Conservation (phyloP, 768 basidiomycete genomes). For the Chiua virens region DNA sequence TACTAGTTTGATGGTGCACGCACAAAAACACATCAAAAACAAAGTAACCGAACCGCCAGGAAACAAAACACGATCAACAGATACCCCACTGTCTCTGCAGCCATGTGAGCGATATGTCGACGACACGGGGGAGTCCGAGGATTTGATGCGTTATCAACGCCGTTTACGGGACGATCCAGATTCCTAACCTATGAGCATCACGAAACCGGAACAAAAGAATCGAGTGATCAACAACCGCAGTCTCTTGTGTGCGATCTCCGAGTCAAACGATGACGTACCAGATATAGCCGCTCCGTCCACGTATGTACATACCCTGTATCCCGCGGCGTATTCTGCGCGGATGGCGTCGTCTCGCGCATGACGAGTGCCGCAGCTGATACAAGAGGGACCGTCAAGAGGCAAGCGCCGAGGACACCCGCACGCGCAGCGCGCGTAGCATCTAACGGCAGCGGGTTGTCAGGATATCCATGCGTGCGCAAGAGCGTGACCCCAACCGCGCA, state of each 20-base stretch:
- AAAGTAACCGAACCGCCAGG: constrained; percentile 18
- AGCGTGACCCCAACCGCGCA: constrained; percentile 5
- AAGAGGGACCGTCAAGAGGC: constrained; percentile 4
- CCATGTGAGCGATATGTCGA: constrained; percentile 8
- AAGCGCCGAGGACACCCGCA: constrained; percentile 13
- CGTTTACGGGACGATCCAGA: neutral
- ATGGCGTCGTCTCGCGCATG: neutral
- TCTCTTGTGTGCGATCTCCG: too few relatives aligned
- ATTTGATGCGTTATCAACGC: neutral
- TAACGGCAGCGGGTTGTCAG: neutral
- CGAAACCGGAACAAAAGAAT: too few relatives aligned
- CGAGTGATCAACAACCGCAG: too few relatives aligned
- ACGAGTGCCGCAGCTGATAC: constrained; percentile 5
- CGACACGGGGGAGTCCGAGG: neutral
- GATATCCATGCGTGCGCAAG: neutral
- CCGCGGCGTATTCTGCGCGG: neutral
- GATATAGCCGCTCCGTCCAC: neutral
- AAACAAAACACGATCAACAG: constrained; percentile 14
- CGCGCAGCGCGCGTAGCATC: constrained; percentile 15
- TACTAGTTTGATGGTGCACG: neutral
- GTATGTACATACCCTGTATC: too few relatives aligned
- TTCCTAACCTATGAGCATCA: neutral
- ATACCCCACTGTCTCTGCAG: constrained; percentile 10
- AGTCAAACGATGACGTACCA: neutral
- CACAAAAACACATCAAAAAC: constrained; percentile 4